Evolutionary conservation across 164 flowering plant species (phyloP).

Genomic region (Akebia trifoliata): DNA sequence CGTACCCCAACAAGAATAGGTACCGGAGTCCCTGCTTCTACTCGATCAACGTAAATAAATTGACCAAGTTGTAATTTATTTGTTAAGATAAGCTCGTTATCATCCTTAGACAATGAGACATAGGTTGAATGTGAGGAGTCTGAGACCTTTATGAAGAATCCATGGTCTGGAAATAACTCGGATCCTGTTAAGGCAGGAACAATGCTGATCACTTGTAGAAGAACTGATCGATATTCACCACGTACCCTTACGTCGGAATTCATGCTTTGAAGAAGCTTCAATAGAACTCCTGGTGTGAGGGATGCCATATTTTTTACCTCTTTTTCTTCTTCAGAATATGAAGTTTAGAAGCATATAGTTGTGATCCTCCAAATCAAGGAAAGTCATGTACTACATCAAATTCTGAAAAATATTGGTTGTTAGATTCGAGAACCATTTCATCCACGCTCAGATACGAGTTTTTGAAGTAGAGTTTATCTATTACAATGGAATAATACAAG

Average conservation of each 20-base stretch:
- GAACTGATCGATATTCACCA: conserved; percentile 80
- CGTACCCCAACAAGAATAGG: conserved; percentile 75
- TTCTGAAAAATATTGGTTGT: too few species aligned
- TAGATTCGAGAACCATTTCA: too few species aligned
- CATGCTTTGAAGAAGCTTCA: conserved; percentile 78
- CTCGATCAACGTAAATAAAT: conserved; percentile 73
- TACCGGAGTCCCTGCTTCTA: conserved; percentile 72
- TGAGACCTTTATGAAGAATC: conserved; percentile 91
- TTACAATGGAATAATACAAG: too few species aligned
- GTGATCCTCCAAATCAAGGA: neutral
- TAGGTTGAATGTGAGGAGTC: conserved; percentile 95
- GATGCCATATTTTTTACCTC: conserved; percentile 56
- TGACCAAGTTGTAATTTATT: conserved; percentile 89
- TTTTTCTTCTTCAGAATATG: conserved; percentile 5
- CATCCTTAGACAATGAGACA: conserved; percentile 67
- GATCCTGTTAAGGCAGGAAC: conserved; percentile 86
- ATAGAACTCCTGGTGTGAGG: conserved; percentile 78
- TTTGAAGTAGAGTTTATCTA: too few species aligned
- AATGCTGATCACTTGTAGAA: conserved; percentile 90
- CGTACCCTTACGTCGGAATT: conserved; percentile 61
- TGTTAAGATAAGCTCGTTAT: conserved; percentile 78
- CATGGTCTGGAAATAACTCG: conserved; percentile 92
- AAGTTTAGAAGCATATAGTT: neutral
- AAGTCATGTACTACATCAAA: neutral
- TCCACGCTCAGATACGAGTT: too few species aligned